Base-by-base conservation (phyloP, 129 eudicot genomes). In the Oenanthe sinensis region DNA sequence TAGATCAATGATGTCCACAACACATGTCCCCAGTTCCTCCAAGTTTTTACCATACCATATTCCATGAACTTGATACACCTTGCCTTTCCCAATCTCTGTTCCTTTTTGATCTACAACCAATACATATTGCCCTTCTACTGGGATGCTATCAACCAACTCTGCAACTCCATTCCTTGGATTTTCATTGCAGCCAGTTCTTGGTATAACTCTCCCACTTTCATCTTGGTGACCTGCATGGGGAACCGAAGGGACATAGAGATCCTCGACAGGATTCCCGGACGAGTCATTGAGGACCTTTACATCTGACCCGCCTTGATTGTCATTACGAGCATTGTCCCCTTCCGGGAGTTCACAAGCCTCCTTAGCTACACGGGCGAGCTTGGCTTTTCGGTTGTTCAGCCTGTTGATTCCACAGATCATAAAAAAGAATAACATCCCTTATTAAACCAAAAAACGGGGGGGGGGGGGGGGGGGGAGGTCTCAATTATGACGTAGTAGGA, bases 321-420 rank as follows among this genome's bases (percentile, higher is more conserved):
- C 95, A n/a, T 74, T 83, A 74, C 46, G 42, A 84, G 80, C 13
- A 54, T 73, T 81, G 74, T 86, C 92, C 62, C 85, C 90, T 42
- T 85, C 92, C 28, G 89, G 63, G 14, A 84, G 44, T 67, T 74
- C 86, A 36, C 96, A 92, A 17, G 47, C 79, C 80, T 94, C 97
- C 82, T 91, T 94, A 24, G 96, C 98, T 16, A 85, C 87, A 79
- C 99, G 99, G 7, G 97, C 96, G 16, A 92, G 88, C 88, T 83
- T 95, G 24, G 99, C 99, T 78, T 95, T 95, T 47, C 99, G 87
- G 75, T 95, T 95, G 75, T 95, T 91, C 75, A 95, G 82, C 99
- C 99, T 95, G 90, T 84, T 71, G 9, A 22, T 78, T 26, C 74
- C 16, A 62, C 20, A 47, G 36, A n/a, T 47, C 19, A 74, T 45